These are phyloP conservation scores for Lipomyces spencermartinsiae DNA, from an alignment of 805 yeast genomes.

Conservation along the genomic window DNA sequence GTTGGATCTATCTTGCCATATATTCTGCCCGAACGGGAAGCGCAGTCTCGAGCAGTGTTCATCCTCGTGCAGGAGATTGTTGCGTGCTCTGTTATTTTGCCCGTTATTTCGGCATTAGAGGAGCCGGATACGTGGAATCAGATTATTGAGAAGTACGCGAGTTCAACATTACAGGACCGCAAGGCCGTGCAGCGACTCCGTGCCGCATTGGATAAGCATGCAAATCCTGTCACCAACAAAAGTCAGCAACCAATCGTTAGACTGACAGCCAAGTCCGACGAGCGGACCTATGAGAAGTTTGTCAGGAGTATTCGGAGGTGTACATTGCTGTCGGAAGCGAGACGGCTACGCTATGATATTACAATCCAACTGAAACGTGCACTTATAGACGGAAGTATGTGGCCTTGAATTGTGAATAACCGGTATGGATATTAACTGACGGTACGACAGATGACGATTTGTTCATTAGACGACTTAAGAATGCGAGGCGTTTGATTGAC, in stretches of 20 bases:
- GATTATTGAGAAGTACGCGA: constrained; percentile 61
- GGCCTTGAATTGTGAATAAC: background rate
- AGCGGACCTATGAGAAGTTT: constrained; percentile 52
- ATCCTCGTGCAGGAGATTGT: constrained; percentile 68
- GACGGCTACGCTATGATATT: constrained; percentile 56
- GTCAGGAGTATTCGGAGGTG: constrained; percentile 47
- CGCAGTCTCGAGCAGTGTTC: constrained; percentile 55
- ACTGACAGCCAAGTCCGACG: constrained; percentile 51
- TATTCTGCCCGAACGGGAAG: constrained; percentile 54
- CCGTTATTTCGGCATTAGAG: constrained; percentile 57
- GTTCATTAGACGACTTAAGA: constrained; percentile 42
- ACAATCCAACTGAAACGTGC: constrained; percentile 56
- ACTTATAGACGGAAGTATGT: constrained; percentile 42
- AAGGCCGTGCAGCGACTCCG: constrained; percentile 75
- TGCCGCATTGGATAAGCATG: constrained; percentile 70
- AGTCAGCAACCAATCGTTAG: constrained; percentile 39
- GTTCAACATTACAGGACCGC: constrained; percentile 71
- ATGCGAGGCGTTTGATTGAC: constrained; percentile 46
- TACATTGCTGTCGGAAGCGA: constrained; percentile 52
- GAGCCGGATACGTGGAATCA: constrained; percentile 83
- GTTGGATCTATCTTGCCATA: constrained; percentile 55
- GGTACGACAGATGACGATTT: constrained; percentile 43
- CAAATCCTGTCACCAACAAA: constrained; percentile 25
- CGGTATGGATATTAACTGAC: constrained; percentile 24
- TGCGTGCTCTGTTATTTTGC: constrained; percentile 61